Percentiles rank a stretch among this genome's conserved stretches.
phyloP scores from a whole-genome alignment of 2,329 filamentous ascomycete species.

The Lomentospora prolificans region DNA sequence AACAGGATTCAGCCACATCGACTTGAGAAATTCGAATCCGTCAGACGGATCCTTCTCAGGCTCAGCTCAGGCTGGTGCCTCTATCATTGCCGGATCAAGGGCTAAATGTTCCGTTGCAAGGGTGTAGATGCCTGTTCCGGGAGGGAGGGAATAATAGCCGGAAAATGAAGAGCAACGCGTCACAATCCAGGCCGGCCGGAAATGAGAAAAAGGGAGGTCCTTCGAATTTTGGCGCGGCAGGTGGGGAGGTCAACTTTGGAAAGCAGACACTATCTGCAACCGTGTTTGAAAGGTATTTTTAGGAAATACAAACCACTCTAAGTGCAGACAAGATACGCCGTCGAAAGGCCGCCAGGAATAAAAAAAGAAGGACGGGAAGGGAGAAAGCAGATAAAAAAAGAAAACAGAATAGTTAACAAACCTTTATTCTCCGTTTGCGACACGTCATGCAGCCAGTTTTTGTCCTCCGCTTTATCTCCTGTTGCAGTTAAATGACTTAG shows the following conservation, averaged over 20 bases:
- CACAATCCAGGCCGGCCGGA: not conserved
- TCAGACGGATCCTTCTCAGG: no score
- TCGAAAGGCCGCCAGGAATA: not conserved
- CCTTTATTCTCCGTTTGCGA: conserved; percentile 53
- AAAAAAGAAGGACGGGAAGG: not conserved
- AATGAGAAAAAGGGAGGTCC: not conserved
- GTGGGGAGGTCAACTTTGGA: not conserved
- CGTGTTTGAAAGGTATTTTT: conserved; percentile 3
- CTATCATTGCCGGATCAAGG: not conserved
- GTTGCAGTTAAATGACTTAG: conserved; percentile 10
- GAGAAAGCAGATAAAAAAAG: conserved; percentile 10
- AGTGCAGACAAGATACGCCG: not conserved
- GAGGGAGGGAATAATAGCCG: conserved; percentile 10
- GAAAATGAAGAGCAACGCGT: conserved; percentile 9
- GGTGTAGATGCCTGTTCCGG: not conserved
- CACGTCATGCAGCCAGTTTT: conserved; percentile 56
- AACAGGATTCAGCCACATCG: not conserved
- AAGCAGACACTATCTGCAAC: not conserved
- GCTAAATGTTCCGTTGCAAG: conserved; percentile 8
- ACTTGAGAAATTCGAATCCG: not conserved
- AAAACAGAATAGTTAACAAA: conserved; percentile 26
- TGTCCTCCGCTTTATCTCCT: conserved; percentile 55
- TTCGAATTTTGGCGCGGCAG: conserved; percentile 1
- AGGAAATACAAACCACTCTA: conserved; percentile 5
- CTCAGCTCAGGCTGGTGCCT: not conserved